A percentile compares a stretch with the other conserved stretches of the same genome.
phyloP scores from a whole-genome alignment of 1,139 yeast genomes.

The Taphrina wiesneri region DNA sequence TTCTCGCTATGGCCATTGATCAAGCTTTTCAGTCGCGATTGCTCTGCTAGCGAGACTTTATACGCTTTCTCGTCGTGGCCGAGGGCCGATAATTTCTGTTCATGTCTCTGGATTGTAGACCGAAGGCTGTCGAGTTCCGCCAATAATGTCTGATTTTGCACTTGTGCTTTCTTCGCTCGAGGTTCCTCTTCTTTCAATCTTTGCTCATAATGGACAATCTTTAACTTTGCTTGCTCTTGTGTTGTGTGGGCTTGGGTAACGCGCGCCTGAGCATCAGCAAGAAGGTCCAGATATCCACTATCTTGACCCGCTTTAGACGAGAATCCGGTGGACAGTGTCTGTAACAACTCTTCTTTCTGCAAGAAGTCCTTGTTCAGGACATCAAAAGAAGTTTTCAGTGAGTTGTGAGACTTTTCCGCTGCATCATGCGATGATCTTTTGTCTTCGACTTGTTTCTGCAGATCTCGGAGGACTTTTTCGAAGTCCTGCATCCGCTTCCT shows the following conservation, averaged over 20 bases:
- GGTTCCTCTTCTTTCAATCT: slow-evolving; percentile 58
- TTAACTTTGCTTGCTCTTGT: slow-evolving; percentile 63
- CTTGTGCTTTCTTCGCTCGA: slow-evolving; percentile 57
- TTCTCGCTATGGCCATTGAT: slow-evolving; percentile 54
- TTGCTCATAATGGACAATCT: slow-evolving; percentile 58
- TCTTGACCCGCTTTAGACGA: slow-evolving; percentile 79
- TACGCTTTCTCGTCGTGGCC: slow-evolving; percentile 60
- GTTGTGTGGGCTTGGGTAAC: slow-evolving; percentile 58
- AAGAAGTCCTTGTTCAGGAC: slow-evolving; percentile 55
- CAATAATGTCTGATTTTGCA: slow-evolving; percentile 53
- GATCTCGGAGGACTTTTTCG: slow-evolving; percentile 41
- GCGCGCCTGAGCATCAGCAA: slow-evolving; percentile 58
- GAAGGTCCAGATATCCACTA: slow-evolving; percentile 76
- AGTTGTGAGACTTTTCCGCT: slow-evolving; percentile 51
- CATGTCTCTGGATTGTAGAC: slow-evolving; percentile 49
- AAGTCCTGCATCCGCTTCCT: slow-evolving; percentile 39
- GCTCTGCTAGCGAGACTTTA: slow-evolving; percentile 39
- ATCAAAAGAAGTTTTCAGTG: slow-evolving; percentile 51
- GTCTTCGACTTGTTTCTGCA: slow-evolving; percentile 37
- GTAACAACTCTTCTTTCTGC: slow-evolving; percentile 73
- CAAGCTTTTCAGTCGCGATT: slow-evolving; percentile 46
- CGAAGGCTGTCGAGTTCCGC: slow-evolving; percentile 53
- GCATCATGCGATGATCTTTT: slow-evolving; percentile 39
- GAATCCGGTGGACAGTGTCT: slow-evolving; percentile 86
- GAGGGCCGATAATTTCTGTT: slow-evolving; percentile 52